A percentile compares a stretch with the other conserved stretches of the same genome.
Conservation (phyloP, 75 land plant genomes). For the Cryptomeria japonica region DNA sequence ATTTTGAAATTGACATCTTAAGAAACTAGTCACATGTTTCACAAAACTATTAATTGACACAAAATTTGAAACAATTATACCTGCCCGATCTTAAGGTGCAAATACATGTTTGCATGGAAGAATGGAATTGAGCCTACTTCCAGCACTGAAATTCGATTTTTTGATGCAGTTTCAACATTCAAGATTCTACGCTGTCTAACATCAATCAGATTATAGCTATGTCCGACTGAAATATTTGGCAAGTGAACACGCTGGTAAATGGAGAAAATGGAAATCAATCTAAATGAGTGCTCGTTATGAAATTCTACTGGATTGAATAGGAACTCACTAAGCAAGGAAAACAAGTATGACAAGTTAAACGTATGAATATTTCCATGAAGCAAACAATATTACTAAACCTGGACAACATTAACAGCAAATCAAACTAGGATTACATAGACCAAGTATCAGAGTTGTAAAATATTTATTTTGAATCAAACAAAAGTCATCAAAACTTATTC, state of each 20-base stretch:
- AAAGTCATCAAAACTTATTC: not conserved
- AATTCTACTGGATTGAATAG: not conserved
- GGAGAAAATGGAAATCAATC: conserved; percentile 2
- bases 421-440: not conserved
- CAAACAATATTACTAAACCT: not conserved
- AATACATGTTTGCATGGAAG: conserved; percentile 98
- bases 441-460: not conserved
- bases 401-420: not conserved
- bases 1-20: not conserved
- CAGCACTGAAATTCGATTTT: conserved; percentile 49
- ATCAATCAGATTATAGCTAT: conserved; percentile 87
- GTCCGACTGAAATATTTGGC: conserved; percentile 76
- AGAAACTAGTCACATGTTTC: not conserved
- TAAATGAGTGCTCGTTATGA: not conserved
- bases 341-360: conserved; percentile 1
- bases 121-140: conserved; percentile 66
- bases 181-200: conserved; percentile 43
- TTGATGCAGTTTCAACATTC: conserved; percentile 92
- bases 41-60: not conserved
- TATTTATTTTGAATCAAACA: not conserved
- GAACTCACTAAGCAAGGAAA: not conserved
- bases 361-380: conserved; percentile 1
- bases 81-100: conserved; percentile 78
- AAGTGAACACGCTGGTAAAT: conserved; percentile 57
- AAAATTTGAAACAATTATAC: conserved; percentile 29